phyloP scores from a whole-genome alignment of 768 basidiomycete genomes.

The Kwoniella dendrophila region DNA sequence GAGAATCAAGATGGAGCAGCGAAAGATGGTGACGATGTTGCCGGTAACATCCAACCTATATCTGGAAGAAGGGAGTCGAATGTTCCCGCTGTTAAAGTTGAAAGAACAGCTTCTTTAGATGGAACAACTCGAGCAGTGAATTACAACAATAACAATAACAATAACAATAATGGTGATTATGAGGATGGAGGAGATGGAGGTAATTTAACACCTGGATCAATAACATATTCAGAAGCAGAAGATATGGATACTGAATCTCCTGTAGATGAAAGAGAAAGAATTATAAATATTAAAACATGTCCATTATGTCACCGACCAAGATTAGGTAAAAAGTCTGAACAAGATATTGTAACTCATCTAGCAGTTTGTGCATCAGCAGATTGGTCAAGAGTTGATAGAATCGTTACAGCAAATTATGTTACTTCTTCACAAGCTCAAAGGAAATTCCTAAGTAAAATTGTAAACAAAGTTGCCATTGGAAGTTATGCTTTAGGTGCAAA shows the following conservation, averaged over 20 bases:
- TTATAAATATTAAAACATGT: conserved; percentile 94
- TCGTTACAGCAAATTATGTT: conserved; percentile 92
- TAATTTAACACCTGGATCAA: conserved; percentile 1
- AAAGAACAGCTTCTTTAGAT: conserved; percentile 27
- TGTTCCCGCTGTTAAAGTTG: conserved; percentile 37
- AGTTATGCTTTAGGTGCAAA: conserved; percentile 91
- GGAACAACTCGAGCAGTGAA: conserved; percentile 6
- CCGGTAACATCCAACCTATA: conserved; percentile 36
- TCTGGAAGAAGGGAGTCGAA: conserved; percentile 6
- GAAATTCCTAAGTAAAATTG: conserved; percentile 93
- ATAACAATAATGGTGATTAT: conserved; percentile 1
- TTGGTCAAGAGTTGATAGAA: conserved; percentile 83
- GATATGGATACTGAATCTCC: conserved; percentile 12
- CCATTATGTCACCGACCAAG: conserved; percentile 89
- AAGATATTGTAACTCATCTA: conserved; percentile 95
- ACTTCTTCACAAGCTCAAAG: conserved; percentile 92
- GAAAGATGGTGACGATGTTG: conserved; percentile 11
- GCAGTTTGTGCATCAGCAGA: conserved; percentile 93
- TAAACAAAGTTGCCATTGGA: conserved; percentile 81
- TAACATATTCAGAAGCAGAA: not conserved
- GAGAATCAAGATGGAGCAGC: conserved; percentile 25
- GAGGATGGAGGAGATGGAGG: conserved; percentile 6
- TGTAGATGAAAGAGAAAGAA: conserved; percentile 63
- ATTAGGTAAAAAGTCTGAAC: conserved; percentile 79
- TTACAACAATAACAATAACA: not conserved